phyloP scores from a whole-genome alignment of 2,329 filamentous ascomycete species.

The Magnaporthales sp. region DNA sequence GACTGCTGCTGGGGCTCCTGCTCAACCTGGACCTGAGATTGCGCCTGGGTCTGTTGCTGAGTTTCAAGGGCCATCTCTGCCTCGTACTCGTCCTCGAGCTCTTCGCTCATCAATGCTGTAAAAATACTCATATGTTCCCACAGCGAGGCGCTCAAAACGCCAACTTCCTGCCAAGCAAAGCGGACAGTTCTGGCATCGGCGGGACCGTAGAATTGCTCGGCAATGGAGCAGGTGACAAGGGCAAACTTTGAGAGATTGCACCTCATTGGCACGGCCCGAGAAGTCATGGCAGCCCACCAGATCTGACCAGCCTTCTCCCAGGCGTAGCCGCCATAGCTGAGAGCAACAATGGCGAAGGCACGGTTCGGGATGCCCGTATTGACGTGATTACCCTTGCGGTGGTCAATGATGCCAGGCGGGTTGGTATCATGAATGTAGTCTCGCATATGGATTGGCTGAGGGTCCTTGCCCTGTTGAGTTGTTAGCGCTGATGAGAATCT shows the following conservation, averaged over 20 bases:
- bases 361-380: constrained; percentile 50
- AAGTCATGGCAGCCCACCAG: constrained; percentile 41
- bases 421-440: constrained; percentile 28
- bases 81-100: neutral
- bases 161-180: constrained; percentile 39
- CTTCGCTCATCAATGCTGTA: neutral
- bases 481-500: neutral
- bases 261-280: constrained; percentile 28
- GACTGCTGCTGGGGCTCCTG: neutral
- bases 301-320: constrained; percentile 46
- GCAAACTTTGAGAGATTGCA: constrained; percentile 41
- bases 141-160: constrained; percentile 20
- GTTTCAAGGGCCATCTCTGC: neutral
- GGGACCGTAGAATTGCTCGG: constrained; percentile 31
- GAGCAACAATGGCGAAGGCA: constrained; percentile 42
- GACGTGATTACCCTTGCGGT: constrained; percentile 36
- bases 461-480: constrained; percentile 36
- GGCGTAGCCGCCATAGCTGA: constrained; percentile 40
- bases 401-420: constrained; percentile 29
- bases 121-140: neutral
- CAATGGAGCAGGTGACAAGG: constrained; percentile 36
- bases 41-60: neutral
- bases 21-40: neutral
- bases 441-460: constrained; percentile 39
- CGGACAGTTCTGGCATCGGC: constrained; percentile 33